Evolutionary conservation across 1,284 basidiomycete genomes (phyloP), one percentile per base, ranked within the genome.

Genomic region (Marasmius fiardii): DNA sequence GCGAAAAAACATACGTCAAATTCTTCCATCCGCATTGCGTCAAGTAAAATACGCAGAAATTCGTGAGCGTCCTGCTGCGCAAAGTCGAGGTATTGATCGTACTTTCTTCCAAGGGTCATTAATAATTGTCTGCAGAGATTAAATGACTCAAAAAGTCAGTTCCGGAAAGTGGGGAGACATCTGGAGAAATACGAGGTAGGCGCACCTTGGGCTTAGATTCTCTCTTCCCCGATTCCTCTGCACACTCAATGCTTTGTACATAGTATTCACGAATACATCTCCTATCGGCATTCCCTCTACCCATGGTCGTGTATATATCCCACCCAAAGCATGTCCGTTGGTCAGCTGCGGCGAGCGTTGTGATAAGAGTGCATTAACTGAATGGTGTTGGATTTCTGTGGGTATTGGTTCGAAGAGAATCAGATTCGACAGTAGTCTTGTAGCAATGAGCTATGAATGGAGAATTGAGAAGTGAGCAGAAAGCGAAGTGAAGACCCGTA

Each of bases 21-120:
- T 69, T 98, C 94, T 68, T 98, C 95, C 92, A 95, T 95, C 51
- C 92, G 83, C 79, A 95, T 91, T n/a, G 87, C 90, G 68, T 97
- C 95, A 45, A 97, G 76, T 56, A 97, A 76, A 60, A 95, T 93
- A 37, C 92, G 80, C 45, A 97, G 74, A 61, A 96, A 88, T 73
- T 97, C 95, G 67, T 98, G 95, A 4, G 94, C 93, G 65, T 98
- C 95, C 71, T 98, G 95, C 70, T 98, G 95, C 18, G 87, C 80
- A 66, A 90, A 90, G 65, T 95, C 93, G 49, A 92, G 83, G 67
- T 96, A 98, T 65, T 98, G 95, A 63, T 94, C 92, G 68, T 95
- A 92, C 71, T 96, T 96, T 61, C 79, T 77, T 1, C 92, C 90
- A 21, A 97, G 76, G 23, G 82, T 79, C 21, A 77, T 70, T 14